These are phyloP conservation scores for Colletotrichum gigasporum DNA, from an alignment of 2,329 filamentous ascomycete genomes.

Conservation along the genomic window DNA sequence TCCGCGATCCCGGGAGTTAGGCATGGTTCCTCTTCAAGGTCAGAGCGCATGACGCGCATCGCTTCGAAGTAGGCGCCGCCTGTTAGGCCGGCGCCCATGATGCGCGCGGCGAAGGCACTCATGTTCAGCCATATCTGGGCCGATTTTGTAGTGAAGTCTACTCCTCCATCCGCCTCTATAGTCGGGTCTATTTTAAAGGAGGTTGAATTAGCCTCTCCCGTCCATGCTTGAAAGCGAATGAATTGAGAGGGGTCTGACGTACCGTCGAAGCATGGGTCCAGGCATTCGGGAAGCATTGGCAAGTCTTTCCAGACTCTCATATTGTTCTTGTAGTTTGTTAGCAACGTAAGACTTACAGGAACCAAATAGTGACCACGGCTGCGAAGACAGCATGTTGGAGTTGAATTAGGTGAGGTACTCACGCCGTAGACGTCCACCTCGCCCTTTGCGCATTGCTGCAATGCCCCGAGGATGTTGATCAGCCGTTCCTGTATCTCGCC, in stretches of 20 bases:
- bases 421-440: background rate
- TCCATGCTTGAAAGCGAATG: background rate
- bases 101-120: background rate
- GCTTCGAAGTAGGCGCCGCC: background rate
- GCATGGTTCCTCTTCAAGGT: background rate
- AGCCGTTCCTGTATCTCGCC: background rate
- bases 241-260: background rate
- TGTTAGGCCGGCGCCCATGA: background rate
- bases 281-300: background rate
- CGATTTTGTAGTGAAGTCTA: background rate
- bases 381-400: too few species aligned
- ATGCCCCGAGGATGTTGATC: background rate
- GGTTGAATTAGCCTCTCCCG: background rate
- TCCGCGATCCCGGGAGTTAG: background rate
- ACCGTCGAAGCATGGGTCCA: background rate
- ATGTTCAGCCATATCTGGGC: background rate
- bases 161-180: background rate
- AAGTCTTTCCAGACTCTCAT: background rate
- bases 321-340: too few species aligned
- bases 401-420: background rate
- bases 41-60: background rate
- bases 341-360: too few species aligned
- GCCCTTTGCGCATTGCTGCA: background rate
- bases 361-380: too few species aligned
- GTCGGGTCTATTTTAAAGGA: background rate